Evolutionary conservation across 495 filamentous ascomycete species (phyloP).

Genomic region (Aspergillus funiculosus): DNA sequence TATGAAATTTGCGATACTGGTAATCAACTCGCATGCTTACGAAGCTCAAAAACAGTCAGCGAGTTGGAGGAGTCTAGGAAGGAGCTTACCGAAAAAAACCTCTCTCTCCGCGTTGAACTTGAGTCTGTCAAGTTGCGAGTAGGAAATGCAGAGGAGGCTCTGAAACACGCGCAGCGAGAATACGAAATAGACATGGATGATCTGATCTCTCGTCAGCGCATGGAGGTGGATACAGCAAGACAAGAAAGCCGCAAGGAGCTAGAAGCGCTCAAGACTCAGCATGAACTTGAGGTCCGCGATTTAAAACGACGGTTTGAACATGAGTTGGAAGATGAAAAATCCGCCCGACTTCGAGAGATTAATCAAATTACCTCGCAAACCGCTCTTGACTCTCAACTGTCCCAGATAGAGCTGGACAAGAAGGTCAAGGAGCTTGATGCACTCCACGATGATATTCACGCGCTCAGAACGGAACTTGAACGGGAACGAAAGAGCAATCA

Average conservation of each 20-base stretch:
- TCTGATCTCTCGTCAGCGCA: constrained; percentile 41
- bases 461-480: constrained; percentile 53
- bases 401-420: constrained; percentile 55
- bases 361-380: constrained; percentile 57
- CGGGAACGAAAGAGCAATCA: constrained; percentile 53
- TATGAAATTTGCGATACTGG: constrained; percentile 37
- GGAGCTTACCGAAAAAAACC: constrained; percentile 51
- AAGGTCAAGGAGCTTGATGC: constrained; percentile 56
- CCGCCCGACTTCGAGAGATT: constrained; percentile 54
- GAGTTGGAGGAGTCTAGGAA: constrained; percentile 59
- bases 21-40: constrained; percentile 2
- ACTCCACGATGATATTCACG: constrained; percentile 48
- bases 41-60: constrained; percentile 44
- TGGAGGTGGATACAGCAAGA: constrained; percentile 40
- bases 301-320: constrained; percentile 44
- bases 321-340: constrained; percentile 62
- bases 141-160: constrained; percentile 32
- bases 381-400: constrained; percentile 56
- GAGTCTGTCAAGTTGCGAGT: constrained; percentile 50
- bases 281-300: constrained; percentile 46
- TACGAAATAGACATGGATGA: constrained; percentile 57
- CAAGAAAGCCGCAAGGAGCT: constrained; percentile 39
- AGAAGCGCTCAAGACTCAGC: constrained; percentile 35
- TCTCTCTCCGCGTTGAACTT: constrained; percentile 52
- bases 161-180: constrained; percentile 48